These are phyloP conservation scores for Phycomyces blakesleeanus DNA, from an alignment of 192 early-diverging fungal species.

Conservation along the genomic window DNA sequence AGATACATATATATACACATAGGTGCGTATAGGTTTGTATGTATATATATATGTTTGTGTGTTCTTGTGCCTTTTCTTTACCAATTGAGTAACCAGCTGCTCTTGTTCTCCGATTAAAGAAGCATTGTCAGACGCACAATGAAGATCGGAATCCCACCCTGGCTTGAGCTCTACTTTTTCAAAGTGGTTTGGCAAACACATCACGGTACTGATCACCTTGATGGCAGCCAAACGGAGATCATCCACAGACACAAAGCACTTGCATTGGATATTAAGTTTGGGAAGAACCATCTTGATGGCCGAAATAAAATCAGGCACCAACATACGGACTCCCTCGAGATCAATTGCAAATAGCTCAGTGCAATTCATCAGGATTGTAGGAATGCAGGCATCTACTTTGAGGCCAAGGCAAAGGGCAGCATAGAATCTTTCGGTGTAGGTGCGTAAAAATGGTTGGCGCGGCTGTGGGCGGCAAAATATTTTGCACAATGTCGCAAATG, in stretches of 20 bases:
- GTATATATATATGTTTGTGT: too few relatives aligned
- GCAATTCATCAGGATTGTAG: slow-evolving; percentile 65
- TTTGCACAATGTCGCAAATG: slow-evolving; percentile 68
- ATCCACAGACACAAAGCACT: slow-evolving; percentile 44
- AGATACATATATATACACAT: too few relatives aligned
- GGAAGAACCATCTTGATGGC: slow-evolving; percentile 63
- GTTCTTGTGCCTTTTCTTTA: too few relatives aligned
- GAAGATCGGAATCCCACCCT: slow-evolving; percentile 47
- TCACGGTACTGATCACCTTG: slow-evolving; percentile 57
- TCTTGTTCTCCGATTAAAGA: slow-evolving; percentile 41
- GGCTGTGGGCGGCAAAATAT: slow-evolving; percentile 71
- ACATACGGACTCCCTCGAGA: slow-evolving; percentile 67
- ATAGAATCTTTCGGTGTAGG: slow-evolving; percentile 77
- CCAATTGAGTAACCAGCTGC: slow-evolving; percentile 48
- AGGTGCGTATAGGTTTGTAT: too few relatives aligned
- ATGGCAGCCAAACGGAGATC: slow-evolving; percentile 66
- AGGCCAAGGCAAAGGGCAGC: slow-evolving; percentile 57
- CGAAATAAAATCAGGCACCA: slow-evolving; percentile 70
- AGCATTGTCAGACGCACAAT: slow-evolving; percentile 33
- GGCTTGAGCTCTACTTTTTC: slow-evolving; percentile 52
- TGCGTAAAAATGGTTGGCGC: slow-evolving; percentile 48
- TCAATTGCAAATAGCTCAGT: slow-evolving; percentile 60
- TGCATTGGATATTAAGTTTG: slow-evolving; percentile 34
- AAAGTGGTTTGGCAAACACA: slow-evolving; percentile 70
- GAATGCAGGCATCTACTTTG: slow-evolving; percentile 54